Conservation (phyloP, 805 yeast genomes). For the Blastobotrys attinorum region DNA sequence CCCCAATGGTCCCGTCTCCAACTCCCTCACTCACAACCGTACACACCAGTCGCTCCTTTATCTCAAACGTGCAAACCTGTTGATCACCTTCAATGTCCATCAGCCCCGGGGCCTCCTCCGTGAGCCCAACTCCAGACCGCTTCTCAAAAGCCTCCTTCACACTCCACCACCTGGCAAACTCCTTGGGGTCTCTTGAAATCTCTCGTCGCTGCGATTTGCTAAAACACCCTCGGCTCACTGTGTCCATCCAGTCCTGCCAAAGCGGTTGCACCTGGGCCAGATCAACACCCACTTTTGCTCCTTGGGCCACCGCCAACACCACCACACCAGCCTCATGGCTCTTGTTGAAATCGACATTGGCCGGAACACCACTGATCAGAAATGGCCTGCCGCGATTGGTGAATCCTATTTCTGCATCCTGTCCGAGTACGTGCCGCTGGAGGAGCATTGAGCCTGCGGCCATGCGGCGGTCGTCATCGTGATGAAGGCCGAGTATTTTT, state of each 20-base stretch:
- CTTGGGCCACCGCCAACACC: not conserved
- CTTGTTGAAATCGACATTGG: not conserved
- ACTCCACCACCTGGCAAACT: not conserved
- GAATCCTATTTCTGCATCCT: too few relatives aligned
- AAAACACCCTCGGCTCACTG: not conserved
- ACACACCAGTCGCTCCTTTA: not conserved
- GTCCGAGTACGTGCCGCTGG: too few relatives aligned
- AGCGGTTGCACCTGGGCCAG: not conserved
- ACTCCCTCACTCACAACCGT: not conserved
- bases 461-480: too few relatives aligned
- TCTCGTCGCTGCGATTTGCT: not conserved
- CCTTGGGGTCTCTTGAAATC: not conserved
- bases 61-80: not conserved
- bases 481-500: too few relatives aligned
- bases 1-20: too few relatives aligned
- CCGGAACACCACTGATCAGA: too few relatives aligned
- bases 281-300: not conserved
- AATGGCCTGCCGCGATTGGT: too few relatives aligned
- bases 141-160: not conserved
- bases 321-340: not conserved
- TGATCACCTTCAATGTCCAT: not conserved
- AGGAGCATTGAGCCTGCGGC: too few relatives aligned
- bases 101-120: not conserved
- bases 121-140: not conserved
- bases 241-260: not conserved